phyloP scores from a whole-genome alignment of 352 stramenopile genomes.

The Pythium guiyangense region DNA sequence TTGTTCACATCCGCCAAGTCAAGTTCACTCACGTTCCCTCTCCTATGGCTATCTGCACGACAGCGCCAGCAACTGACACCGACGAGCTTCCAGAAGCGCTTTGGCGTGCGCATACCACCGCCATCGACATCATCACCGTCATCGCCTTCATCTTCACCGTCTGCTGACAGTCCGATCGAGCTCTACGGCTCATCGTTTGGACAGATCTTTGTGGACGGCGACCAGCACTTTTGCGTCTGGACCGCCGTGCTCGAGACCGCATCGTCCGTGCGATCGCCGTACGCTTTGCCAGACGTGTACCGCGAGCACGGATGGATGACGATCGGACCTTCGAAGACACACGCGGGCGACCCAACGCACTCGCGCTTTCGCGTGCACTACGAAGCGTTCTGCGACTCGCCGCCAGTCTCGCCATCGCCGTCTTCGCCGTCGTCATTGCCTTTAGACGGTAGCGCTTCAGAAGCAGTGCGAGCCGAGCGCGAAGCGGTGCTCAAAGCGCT shows the following conservation, averaged over 20 bases:
- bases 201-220: not conserved
- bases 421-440: too few relatives aligned
- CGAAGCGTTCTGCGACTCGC: not conserved
- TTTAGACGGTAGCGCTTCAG: too few relatives aligned
- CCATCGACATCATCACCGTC: too few relatives aligned
- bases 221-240: not conserved
- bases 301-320: not conserved
- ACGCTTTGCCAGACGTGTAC: not conserved
- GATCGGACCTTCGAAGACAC: not conserved
- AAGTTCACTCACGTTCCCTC: too few relatives aligned
- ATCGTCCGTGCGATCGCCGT: too few relatives aligned
- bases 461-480: not conserved
- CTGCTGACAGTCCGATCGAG: not conserved
- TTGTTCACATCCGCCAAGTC: too few relatives aligned
- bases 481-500: slow-evolving; percentile 3
- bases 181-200: not conserved
- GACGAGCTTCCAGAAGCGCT: not conserved
- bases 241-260: not conserved
- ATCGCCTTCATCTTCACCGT: too few relatives aligned
- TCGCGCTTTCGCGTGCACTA: not conserved
- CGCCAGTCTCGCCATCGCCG: too few relatives aligned
- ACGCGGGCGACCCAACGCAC: not conserved
- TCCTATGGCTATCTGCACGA: too few relatives aligned
- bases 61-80: not conserved
- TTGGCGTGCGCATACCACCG: not conserved